phyloP scores from a whole-genome alignment of 192 early-diverging fungal species.

The Chytriomyces sp. region DNA sequence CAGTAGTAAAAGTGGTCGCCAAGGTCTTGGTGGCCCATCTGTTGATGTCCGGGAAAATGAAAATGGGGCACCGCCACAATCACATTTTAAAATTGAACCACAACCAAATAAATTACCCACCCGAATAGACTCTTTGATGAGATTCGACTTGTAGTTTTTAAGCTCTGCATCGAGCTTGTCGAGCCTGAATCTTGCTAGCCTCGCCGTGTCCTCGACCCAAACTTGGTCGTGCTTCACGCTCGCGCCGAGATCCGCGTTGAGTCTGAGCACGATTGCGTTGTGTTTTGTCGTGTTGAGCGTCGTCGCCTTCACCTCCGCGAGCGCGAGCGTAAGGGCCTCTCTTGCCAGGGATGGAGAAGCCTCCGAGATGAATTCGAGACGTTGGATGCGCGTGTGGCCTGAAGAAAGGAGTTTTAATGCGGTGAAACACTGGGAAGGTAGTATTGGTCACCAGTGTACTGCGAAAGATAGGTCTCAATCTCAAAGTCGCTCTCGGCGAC shows the following conservation, averaged over 20 bases:
- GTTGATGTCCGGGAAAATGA: neutral
- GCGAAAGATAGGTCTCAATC: conserved; percentile 65
- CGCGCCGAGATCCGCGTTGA: conserved; percentile 56
- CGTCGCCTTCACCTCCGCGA: conserved; percentile 54
- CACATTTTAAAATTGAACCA: too few relatives aligned
- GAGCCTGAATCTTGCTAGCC: conserved; percentile 45
- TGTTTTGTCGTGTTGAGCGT: conserved; percentile 58
- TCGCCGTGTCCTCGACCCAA: conserved; percentile 53
- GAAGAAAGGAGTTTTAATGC: neutral
- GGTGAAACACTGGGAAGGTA: neutral
- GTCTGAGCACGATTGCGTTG: conserved; percentile 45
- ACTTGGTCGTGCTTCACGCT: conserved; percentile 48
- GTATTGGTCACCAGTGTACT: conserved; percentile 58
- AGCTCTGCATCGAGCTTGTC: conserved; percentile 76
- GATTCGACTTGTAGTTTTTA: conserved; percentile 74
- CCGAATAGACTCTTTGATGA: conserved; percentile 84
- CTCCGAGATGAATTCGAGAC: conserved; percentile 75
- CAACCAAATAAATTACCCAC: conserved; percentile 46
- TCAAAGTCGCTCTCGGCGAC: conserved; percentile 45
- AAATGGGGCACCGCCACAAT: neutral
- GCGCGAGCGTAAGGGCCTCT: conserved; percentile 67
- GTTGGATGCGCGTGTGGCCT: conserved; percentile 71
- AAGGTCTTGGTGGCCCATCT: conserved; percentile 82
- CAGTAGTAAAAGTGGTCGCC: conserved; percentile 74
- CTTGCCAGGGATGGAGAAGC: conserved; percentile 65